Percentiles rank a stretch among this genome's conserved stretches.
Evolutionary conservation across 306 rosid species (phyloP).

Genomic region (Hippophae gyantsensis): DNA sequence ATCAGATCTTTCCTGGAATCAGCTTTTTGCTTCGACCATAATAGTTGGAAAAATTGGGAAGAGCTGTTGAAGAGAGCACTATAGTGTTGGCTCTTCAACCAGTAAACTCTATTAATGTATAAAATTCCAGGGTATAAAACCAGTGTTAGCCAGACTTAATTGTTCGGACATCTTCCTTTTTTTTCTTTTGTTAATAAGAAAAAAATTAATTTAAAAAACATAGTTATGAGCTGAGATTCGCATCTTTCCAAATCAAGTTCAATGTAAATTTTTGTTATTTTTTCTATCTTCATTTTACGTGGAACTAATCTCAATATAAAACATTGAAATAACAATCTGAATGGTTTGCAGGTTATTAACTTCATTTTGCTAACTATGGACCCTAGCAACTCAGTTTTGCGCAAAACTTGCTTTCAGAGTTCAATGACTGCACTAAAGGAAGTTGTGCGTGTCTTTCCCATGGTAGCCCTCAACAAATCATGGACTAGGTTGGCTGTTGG

Average conservation of each 20-base stretch:
- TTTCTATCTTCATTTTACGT: neutral
- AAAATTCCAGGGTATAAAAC: too few species aligned
- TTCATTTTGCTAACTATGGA: constrained; percentile 87
- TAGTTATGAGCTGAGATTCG: too few species aligned
- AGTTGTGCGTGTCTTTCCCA: constrained; percentile 73
- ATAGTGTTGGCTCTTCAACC: constrained; percentile 1
- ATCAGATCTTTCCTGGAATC: constrained; percentile 4
- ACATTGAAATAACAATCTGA: constrained; percentile 40
- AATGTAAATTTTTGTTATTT: too few species aligned
- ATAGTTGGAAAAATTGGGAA: constrained; percentile 9
- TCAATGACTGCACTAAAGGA: constrained; percentile 84
- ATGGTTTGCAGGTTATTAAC: constrained; percentile 70
- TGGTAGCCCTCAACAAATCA: constrained; percentile 80
- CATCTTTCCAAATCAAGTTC: too few species aligned
- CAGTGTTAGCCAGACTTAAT: too few species aligned
- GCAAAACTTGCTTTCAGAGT: constrained; percentile 78
- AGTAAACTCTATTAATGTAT: too few species aligned
- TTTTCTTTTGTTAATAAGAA: neutral
- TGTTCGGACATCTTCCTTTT: neutral
- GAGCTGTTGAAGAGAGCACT: neutral
- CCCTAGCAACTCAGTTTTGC: constrained; percentile 92
- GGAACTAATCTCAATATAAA: constrained; percentile 18
- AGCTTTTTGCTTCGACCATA: neutral
- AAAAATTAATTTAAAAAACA: too few species aligned
- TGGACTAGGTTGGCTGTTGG: constrained; percentile 96